Evolutionary conservation across 2,329 filamentous ascomycete species (phyloP), one percentile per base, ranked within the genome.

Genomic region (Cyclaneusma minus): DNA sequence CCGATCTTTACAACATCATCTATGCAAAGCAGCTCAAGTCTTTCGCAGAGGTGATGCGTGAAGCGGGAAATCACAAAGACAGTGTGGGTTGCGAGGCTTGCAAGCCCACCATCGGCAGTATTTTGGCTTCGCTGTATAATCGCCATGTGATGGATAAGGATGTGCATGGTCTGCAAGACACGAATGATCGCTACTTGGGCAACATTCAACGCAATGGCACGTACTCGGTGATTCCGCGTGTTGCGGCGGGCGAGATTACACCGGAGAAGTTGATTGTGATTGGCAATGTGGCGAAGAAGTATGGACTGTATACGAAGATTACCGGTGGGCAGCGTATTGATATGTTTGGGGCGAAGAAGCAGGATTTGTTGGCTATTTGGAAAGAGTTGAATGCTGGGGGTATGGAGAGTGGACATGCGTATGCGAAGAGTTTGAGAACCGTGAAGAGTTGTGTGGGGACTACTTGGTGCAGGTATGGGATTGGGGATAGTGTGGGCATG

Each of bases 201-300:
- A 93, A 93, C 47, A 89, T 93, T 29, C 84, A 93, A 49, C 68
- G 84, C 19, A 84, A 93, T 49, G 84, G 84, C 21, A 93, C 83
- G 0, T 93, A 84, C 51, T 87, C 79, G 1, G 83, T 93, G 7
- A 66, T 93, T 1, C 84, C 84, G 3, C 72, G 84, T 22, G 71
- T 93, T 1, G 64, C 81, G 2, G 84, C 68, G 23, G 84, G 84
- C 32, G 84, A 93, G 50, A 89, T 93, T 43, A 89, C 81, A 0
- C 74, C 84, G 0, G 79, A 89, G 25, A 84, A 81, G 48, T 65
- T 93, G 27, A 77, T 92, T 24, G 67, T 74, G 30, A 84, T 93
- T 32, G 84, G 82, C 1, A 68, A 73, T 29, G 81, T 93, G 1
- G 84, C 83, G 1, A 80, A 80, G 56, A 76, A 87, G 47, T 92